Base-by-base conservation (phyloP, 345 rosid species). In the Brassica nigra region DNA sequence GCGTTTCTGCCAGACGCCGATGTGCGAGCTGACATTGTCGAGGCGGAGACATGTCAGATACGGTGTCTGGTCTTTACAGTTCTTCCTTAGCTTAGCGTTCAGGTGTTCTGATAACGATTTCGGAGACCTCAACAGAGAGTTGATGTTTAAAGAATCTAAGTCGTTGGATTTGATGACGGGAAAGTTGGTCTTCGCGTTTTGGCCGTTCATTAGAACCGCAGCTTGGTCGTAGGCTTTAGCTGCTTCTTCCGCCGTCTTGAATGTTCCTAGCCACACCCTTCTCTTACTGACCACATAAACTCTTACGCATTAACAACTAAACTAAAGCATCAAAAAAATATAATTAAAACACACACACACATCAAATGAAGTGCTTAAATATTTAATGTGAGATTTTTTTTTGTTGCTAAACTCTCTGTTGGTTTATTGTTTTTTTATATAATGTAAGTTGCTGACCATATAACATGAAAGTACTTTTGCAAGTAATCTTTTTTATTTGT, bases 261-360 rank as follows among this genome's bases (percentile, higher is more conserved):
- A 91, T 23, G 97, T 91, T 16, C 97, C 97, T 2, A 91, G 84
- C 97, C 97, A 91, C 23, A 91, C 88, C 76, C 97, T 90, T 76
- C 90, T 86, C 78, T 91, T 90, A 86, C 97, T 90, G 74, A 15
- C 28, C n/a, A 44, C 16, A 65, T 37, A 3, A 47, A 64, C 44
- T 8, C 44, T 36, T 37, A 20, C 0, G 10, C 7, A 72, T 2
- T 14, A 61, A 14, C 29, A 57, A 66, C 71, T 8, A 1, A 16
- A 67, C 7, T 9, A 23, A 1, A 34, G 33, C 31, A 5, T 28
- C 2, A 18, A 2, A 44, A 12, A 37, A 37, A 8, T 37, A 30
- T 3, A 10, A 8, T 1, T 9, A 27, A 16, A 55, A 8, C 27
- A 23, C 27, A 23, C 27, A 64, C 5, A 54, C 74, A 57, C n/a